Evolutionary conservation across 1,284 basidiomycete genomes (phyloP).

Genomic region (Ustilago bromivora): DNA sequence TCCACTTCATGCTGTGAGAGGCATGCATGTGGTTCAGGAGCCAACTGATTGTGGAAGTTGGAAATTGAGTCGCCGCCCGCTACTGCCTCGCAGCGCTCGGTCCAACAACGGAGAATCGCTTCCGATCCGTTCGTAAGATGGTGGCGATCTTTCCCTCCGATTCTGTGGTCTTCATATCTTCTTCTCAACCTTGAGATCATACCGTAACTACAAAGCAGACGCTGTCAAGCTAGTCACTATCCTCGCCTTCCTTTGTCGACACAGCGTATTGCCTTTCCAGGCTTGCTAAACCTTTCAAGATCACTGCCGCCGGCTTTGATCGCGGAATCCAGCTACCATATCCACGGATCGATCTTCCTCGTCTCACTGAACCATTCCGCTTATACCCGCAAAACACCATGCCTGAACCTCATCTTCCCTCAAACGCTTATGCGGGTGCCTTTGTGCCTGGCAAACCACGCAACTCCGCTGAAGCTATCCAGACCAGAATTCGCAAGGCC

Average conservation of each 20-base stretch:
- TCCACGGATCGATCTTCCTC: neutral
- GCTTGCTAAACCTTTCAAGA: neutral
- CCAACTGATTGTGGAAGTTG: neutral
- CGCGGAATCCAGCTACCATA: neutral
- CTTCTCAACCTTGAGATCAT: neutral
- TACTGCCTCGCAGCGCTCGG: neutral
- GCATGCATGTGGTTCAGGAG: neutral
- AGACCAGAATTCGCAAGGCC: constrained; percentile 58
- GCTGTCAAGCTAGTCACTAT: neutral
- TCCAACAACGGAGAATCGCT: neutral
- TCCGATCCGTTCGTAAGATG: neutral
- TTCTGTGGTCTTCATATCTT: neutral
- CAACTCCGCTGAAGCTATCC: constrained; percentile 38
- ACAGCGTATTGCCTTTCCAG: neutral
- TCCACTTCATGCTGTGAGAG: neutral
- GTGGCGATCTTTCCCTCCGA: neutral
- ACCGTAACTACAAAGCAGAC: neutral
- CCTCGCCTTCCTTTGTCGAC: neutral
- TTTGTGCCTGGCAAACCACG: constrained; percentile 49
- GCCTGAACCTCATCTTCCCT: constrained; percentile 36
- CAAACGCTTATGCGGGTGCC: constrained; percentile 53
- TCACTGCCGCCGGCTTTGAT: neutral
- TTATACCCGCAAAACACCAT: constrained; percentile 5
- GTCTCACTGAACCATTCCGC: neutral
- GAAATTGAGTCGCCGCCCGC: neutral